Conservation (phyloP, 2,329 filamentous ascomycete species). For the Fusarium sulawesiense region DNA sequence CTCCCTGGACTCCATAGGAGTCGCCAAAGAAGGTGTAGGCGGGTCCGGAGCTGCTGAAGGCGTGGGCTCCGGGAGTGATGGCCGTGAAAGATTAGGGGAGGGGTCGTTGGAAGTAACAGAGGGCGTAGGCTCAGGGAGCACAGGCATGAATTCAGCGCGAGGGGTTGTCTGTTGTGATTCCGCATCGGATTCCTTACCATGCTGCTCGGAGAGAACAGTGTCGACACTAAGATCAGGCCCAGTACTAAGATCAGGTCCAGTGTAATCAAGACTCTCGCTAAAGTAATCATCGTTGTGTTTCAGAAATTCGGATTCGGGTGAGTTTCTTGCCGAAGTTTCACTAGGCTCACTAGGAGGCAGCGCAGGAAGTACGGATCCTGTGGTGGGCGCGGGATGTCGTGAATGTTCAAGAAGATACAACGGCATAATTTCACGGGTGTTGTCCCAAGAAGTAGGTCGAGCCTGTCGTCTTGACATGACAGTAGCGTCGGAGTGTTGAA, state of each 20-base stretch:
- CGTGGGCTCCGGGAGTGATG: conserved; percentile 42
- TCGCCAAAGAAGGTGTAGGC: conserved; percentile 50
- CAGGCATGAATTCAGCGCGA: conserved; percentile 62
- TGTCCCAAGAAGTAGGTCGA: conserved; percentile 72
- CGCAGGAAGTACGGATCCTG: conserved; percentile 59
- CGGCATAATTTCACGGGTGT: conserved; percentile 78
- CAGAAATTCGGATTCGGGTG: conserved; percentile 47
- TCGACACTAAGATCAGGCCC: conserved; percentile 54
- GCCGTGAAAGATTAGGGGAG: conserved; percentile 10
- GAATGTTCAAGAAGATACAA: conserved; percentile 81
- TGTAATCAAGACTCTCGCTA: conserved; percentile 34
- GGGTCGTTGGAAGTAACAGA: conserved; percentile 3
- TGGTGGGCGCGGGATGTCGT: conserved; percentile 53
- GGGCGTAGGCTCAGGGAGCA: conserved; percentile 38
- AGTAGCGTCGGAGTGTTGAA: conserved; percentile 50
- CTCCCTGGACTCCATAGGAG: conserved; percentile 55
- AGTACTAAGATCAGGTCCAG: conserved; percentile 48
- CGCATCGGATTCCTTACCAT: conserved; percentile 59
- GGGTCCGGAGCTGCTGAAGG: neutral
- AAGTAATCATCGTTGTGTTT: conserved; percentile 47
- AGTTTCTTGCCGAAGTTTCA: conserved; percentile 52
- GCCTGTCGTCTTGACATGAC: conserved; percentile 53
- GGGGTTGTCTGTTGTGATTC: conserved; percentile 77
- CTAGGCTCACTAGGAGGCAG: conserved; percentile 61
- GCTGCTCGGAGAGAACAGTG: conserved; percentile 50